Base-by-base conservation (phyloP, 1,284 basidiomycete genomes). In the Psilocybe mexicana region DNA sequence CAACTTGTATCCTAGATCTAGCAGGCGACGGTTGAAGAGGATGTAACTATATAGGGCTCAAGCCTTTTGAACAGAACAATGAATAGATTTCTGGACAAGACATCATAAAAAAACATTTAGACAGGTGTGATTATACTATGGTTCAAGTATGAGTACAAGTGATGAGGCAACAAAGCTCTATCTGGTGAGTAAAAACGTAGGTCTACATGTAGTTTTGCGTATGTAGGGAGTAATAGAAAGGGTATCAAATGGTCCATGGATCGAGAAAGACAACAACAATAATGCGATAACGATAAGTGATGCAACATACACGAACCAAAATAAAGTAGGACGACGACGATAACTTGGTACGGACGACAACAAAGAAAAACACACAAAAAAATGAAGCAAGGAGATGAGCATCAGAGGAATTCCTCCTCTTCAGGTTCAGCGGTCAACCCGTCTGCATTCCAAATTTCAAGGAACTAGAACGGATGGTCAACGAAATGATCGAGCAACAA, bases 371-470 rank as follows among this genome's bases (percentile, higher is more conserved):
- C 35, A 36, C 6, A 49, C 52, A 40, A 45, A 43, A 47, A 52
- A 42, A 51, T 50, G n/a, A 48, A 51, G 42, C 42, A 42, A 44
- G 23, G 28, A 42, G 18, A 33, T 33, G 30, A 44, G 38, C 40
- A 52, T 51, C 64, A 64, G 63, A 69, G 46, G 42, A 67, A 65
- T 58, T 68, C 66, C 14, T 78, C 76, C 51, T 87, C 86, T 63
- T 84, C 84, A 11, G 88, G 89, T 70, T 91, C 89, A 6, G 80
- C 83, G n/a, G 77, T 76, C 42, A 89, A 79, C 23, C 90, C 90
- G 63, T 93, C 90, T 69, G 89, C 89, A 58, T 86, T 87, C 90
- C 90, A 93, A 53, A 91, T 82, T 57, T 85, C 82, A 57, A 92
- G 74, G 72, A 93, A 90, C 90, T 92, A 64, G 0, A 45, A 35